Base-by-base conservation (phyloP, 805 yeast genomes). In the Sungouiozyma ichnusensis region DNA sequence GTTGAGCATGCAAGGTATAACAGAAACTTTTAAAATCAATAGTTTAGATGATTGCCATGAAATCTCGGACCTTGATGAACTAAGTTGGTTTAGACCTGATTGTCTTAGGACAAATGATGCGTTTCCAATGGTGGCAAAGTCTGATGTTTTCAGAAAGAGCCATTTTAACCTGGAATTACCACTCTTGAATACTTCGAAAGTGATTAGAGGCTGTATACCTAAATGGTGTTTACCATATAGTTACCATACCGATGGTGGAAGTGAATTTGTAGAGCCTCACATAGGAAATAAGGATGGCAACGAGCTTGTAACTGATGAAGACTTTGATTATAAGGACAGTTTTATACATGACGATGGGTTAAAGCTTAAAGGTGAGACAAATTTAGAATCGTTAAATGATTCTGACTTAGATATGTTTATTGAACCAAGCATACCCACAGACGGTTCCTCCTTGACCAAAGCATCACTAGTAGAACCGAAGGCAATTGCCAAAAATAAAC, bases 351-450 rank as follows among this genome's bases (percentile, higher is more conserved):
- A 7, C 13, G 29, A 33, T 19, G 31, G 33, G 15, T 11, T 35
- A 24, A 27, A 35, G 3, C 5, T 3, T 3, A 16, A 36, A 13
- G 13, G 40, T 27, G 41, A 34, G 11, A 48, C 47, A 32, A 57
- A 57, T 29, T 55, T 58, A 8, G 59, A 54, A 33, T 53, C 58
- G 1, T 43, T 57, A 17, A 55, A 54, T 36, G 62, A 57, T 44
- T 53, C 60, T 2, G 59, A 53, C 40, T 45, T 55, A 14, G 60
- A 53, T 33, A 45, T 46, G 31, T 37, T 56, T 14, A 20, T 51
- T 33, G 38, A 37, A 16, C 45, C 40, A 9, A 35, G n/a, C 16
- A 13, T 14, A 40, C 11, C 20, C 16, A 13, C 18, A 15, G 13
- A 33, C n/a, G 33, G 18, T n/a, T n/a, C n/a, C n/a, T n/a, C n/a